Percentiles rank a stretch among this genome's conserved stretches.
phyloP scores from a whole-genome alignment of 2,329 filamentous ascomycete genomes.

The Phyllosticta citribraziliensis region DNA sequence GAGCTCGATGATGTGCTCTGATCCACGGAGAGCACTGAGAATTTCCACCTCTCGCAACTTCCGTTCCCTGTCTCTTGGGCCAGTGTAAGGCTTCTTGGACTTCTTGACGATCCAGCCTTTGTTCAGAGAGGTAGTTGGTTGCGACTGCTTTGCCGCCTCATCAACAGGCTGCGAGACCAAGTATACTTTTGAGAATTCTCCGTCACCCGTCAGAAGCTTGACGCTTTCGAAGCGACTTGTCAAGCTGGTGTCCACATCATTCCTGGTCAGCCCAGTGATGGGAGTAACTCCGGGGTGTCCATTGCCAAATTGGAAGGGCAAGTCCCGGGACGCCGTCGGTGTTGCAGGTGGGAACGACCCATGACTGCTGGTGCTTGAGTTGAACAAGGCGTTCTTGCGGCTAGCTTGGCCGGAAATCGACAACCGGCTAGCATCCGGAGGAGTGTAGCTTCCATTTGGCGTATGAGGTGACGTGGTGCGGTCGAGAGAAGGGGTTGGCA shows the following conservation, averaged over 20 bases:
- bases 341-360: conserved; percentile 63
- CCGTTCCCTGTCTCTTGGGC: conserved; percentile 66
- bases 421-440: conserved; percentile 71
- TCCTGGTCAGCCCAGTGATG: conserved; percentile 57
- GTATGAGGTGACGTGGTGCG: conserved; percentile 59
- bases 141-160: conserved; percentile 21
- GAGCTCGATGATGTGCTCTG: conserved; percentile 78
- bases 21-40: conserved; percentile 64
- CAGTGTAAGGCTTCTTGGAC: conserved; percentile 68
- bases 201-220: conserved; percentile 62
- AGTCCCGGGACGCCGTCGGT: conserved; percentile 59
- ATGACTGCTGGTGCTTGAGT: conserved; percentile 30
- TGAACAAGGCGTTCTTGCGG: conserved; percentile 28
- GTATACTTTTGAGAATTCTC: conserved; percentile 91
- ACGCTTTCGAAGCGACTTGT: conserved; percentile 70
- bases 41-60: conserved; percentile 79
- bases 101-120: conserved; percentile 88
- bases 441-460: conserved; percentile 62
- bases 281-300: conserved; percentile 48
- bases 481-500: conserved; percentile 46
- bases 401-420: conserved; percentile 58
- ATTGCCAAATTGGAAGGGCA: conserved; percentile 47
- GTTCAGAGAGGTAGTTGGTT: conserved; percentile 18
- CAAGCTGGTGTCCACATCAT: conserved; percentile 66
- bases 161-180: conserved; percentile 51